Evolutionary conservation across 2,329 filamentous ascomycete genomes (phyloP), one percentile per base, ranked within the genome.

Genomic region (Fusarium multiceps): DNA sequence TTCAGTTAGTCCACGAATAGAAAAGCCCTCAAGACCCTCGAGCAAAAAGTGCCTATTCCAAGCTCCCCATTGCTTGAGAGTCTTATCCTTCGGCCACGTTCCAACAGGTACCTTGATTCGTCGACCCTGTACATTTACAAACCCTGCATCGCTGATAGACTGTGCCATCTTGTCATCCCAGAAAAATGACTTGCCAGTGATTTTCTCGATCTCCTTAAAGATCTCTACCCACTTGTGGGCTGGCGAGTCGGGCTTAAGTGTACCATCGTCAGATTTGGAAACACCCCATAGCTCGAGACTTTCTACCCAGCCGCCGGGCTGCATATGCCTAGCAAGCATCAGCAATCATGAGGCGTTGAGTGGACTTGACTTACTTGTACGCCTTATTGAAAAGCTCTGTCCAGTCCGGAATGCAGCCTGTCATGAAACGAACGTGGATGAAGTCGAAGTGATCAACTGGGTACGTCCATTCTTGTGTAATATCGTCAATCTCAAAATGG

Each of bases 401-500:
- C 76, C 86, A 89, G 63, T 88, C 86, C 1, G 81, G 76, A 48
- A 89, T 82, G 47, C 83, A 83, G 14, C 88, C 88, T 1, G 82
- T 79, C 73, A 89, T 79, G 59, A 85, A 80, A 25, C 86, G 85
- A 3, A 85, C 82, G 74, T 90, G 89, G 45, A 91, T 83, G 67
- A 85, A 87, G 76, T 91, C 88, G 67, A 89, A 89, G 5, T 45
- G 57, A 54, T 84, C 71, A 0, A 80, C 72, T 0, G 83, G 80
- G 37, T 79, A 87, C 75, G 79, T 86, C 81, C 81, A 84, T 7
- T 80, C 75, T 20, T 78, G 82, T 66, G 87, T 86, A 34, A 88
- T 84, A 68, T 92, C 88, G 75, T 91, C 89, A 41, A 91, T 84
- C 57, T 90, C 83, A 60, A 91, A 92, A 63, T 86, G 84, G 55